Conservation (phyloP, 2,329 filamentous ascomycete species). For the Aspergillaceae sp. region DNA sequence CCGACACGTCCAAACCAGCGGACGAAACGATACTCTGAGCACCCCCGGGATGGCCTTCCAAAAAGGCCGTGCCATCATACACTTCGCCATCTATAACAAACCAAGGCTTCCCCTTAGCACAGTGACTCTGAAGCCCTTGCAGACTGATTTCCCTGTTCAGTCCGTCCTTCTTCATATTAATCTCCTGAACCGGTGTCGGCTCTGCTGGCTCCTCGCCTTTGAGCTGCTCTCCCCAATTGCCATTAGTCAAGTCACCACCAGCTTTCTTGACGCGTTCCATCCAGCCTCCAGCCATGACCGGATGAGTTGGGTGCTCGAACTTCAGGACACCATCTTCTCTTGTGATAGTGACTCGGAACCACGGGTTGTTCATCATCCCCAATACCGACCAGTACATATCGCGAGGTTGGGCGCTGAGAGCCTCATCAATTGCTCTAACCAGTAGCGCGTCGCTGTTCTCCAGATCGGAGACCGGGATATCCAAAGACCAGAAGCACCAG, state of each 20-base stretch:
- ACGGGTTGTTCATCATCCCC: constrained; percentile 97
- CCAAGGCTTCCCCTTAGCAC: constrained; percentile 61
- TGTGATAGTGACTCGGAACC: constrained; percentile 74
- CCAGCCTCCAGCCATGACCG: constrained; percentile 74
- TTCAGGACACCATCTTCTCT: constrained; percentile 56
- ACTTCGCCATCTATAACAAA: constrained; percentile 84
- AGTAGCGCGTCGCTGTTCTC: constrained; percentile 61
- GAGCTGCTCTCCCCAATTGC: constrained; percentile 71
- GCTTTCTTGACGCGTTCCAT: constrained; percentile 83
- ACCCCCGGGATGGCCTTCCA: constrained; percentile 77
- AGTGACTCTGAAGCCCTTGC: constrained; percentile 63
- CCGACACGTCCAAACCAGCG: constrained; percentile 72
- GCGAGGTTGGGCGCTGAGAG: constrained; percentile 74
- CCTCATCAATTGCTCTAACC: constrained; percentile 82
- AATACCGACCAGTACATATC: constrained; percentile 96
- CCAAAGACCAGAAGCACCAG: constrained; percentile 85
- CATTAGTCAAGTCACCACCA: constrained; percentile 71
- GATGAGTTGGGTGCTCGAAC: constrained; percentile 85
- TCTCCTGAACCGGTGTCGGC: constrained; percentile 52
- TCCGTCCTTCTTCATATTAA: constrained; percentile 67
- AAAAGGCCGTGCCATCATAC: constrained; percentile 73
- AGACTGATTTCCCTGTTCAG: constrained; percentile 57
- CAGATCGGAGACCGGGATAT: constrained; percentile 56
- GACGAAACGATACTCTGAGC: constrained; percentile 74
- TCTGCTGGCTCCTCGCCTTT: constrained; percentile 39